Evolutionary conservation across 73 alveolate genomes (phyloP).

Genomic region (Symbiodinium natans): DNA sequence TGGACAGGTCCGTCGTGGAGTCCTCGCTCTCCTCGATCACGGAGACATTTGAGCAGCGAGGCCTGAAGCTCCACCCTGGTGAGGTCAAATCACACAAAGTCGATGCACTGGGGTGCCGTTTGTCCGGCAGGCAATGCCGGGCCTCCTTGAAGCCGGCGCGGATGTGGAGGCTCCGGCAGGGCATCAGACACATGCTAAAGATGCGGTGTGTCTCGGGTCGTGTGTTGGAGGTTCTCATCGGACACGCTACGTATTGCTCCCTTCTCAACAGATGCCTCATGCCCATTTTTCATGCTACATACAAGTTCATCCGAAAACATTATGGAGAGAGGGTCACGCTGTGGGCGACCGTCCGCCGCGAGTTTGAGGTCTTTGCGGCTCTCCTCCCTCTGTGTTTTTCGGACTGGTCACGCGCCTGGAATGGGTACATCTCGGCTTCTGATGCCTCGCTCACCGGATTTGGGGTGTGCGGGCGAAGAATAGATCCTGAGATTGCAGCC

Average conservation of each 20-base stretch:
- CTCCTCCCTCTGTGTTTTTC: not conserved
- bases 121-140: not conserved
- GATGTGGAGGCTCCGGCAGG: not conserved
- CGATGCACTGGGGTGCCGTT: not conserved
- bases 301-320: not conserved
- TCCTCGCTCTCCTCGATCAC: not conserved
- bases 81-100: not conserved
- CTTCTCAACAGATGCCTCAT: not conserved
- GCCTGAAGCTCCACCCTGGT: constrained; percentile 31
- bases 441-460: not conserved
- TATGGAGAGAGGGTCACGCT: not conserved
- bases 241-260: constrained; percentile 1
- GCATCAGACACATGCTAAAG: not conserved
- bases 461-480: constrained; percentile 1
- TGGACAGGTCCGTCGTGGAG: not conserved
- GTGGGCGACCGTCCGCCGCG: not conserved
- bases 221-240: not conserved
- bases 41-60: not conserved
- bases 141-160: not conserved
- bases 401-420: too few species aligned
- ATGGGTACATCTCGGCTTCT: too few species aligned
- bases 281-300: not conserved
- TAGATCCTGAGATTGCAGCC: not conserved
- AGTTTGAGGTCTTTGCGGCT: not conserved
- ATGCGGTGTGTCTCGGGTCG: not conserved